Percentiles rank a stretch among this genome's conserved stretches.
These are phyloP conservation scores for Crassisporium funariophilum DNA, from an alignment of 768 basidiomycete genomes.

Conservation along the genomic window DNA sequence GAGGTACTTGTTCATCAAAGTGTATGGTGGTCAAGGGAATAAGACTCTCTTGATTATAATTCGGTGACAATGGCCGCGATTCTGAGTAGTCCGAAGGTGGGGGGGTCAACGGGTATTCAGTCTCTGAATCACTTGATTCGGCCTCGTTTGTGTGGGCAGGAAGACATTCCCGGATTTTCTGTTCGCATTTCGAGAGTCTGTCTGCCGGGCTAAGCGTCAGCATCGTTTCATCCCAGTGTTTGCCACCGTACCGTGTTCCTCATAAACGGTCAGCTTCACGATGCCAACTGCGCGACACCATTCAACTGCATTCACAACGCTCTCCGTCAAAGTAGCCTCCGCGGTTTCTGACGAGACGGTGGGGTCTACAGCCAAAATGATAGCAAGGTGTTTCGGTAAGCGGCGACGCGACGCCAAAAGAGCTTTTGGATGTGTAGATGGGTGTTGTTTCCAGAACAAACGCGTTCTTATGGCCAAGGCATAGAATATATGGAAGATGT, in stretches of 20 bases:
- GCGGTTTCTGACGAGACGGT: constrained; percentile 34
- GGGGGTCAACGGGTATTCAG: constrained; percentile 76
- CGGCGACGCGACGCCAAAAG: constrained; percentile 55
- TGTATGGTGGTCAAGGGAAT: constrained; percentile 21
- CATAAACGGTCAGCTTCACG: constrained; percentile 68
- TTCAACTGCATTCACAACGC: constrained; percentile 49
- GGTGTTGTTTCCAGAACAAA: constrained; percentile 42
- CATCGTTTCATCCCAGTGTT: not conserved
- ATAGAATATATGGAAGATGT: constrained; percentile 61
- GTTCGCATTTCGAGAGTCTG: constrained; percentile 39
- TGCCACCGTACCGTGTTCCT: constrained; percentile 59
- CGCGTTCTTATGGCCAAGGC: constrained; percentile 41
- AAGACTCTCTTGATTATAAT: constrained; percentile 18
- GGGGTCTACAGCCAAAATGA: constrained; percentile 57
- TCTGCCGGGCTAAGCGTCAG: constrained; percentile 31
- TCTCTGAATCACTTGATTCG: constrained; percentile 53
- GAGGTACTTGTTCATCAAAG: constrained; percentile 11
- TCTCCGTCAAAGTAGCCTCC: constrained; percentile 50
- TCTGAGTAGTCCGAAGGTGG: constrained; percentile 73
- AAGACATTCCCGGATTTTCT: constrained; percentile 43
- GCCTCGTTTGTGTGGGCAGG: constrained; percentile 23
- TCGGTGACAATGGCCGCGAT: constrained; percentile 64
- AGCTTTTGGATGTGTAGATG: constrained; percentile 43
- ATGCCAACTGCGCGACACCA: constrained; percentile 73
- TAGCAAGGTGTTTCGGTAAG: constrained; percentile 65